phyloP scores from a whole-genome alignment of 352 stramenopile species.

The Pythium pyrilobum region DNA sequence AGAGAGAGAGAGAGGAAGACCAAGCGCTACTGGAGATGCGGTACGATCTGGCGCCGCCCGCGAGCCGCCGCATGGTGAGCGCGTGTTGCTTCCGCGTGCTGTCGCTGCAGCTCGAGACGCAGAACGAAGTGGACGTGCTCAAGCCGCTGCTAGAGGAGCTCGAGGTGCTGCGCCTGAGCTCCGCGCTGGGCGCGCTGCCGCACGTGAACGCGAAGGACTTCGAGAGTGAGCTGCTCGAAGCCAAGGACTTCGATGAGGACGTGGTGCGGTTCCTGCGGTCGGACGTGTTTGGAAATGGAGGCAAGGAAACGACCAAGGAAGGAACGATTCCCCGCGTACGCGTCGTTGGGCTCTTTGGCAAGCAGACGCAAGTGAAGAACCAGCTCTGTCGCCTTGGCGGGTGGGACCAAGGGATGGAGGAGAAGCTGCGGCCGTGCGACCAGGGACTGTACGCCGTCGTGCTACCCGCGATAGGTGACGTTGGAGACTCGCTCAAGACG shows the following conservation, averaged over 20 bases:
- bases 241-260: constrained; percentile 57
- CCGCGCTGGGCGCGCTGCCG: constrained; percentile 41
- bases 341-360: constrained; percentile 53
- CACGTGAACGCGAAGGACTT: constrained; percentile 47
- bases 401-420: constrained; percentile 44
- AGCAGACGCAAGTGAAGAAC: constrained; percentile 41
- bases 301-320: background rate
- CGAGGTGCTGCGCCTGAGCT: constrained; percentile 64
- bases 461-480: constrained; percentile 4
- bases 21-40: background rate
- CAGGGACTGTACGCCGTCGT: constrained; percentile 54
- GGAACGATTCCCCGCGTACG: constrained; percentile 9
- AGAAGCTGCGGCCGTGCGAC: constrained; percentile 27
- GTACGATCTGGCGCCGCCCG: background rate
- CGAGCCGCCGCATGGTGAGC: constrained; percentile 5
- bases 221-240: constrained; percentile 42
- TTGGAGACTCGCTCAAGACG: background rate
- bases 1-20: too few species aligned
- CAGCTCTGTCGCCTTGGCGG: constrained; percentile 29
- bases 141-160: constrained; percentile 65
- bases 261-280: constrained; percentile 52
- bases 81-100: constrained; percentile 41
- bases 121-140: constrained; percentile 65
- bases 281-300: constrained; percentile 32
- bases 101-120: constrained; percentile 38